Base-by-base conservation (phyloP, 1,139 yeast genomes). In the Suhomyces chickasaworum region DNA sequence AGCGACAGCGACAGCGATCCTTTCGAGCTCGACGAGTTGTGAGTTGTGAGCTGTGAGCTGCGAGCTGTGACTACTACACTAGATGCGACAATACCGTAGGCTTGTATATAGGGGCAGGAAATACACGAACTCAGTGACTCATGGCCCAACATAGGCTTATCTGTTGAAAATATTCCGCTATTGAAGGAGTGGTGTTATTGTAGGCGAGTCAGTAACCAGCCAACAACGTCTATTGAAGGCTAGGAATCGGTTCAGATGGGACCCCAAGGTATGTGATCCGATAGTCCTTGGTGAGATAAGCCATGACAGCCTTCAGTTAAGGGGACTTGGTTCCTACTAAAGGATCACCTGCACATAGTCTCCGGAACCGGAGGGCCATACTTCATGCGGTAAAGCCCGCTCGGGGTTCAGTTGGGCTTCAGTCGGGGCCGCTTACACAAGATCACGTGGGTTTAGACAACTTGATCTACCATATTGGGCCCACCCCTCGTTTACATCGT, bases 1-100 rank as follows among this genome's bases (percentile, higher is more conserved):
- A 22, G 20, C 18, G 20, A 22, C n/a, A 8, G 16, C 22, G 41
- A 47, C 17, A 47, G 39, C 7, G 46, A 44, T n/a, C 39, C 33
- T 6, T 39, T 35, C 5, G 58, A 54, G 16, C 55, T 52, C 30
- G 58, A 55, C 42, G 59, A 55, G 33, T 53, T 55, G 44, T 55
- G 40, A 46, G 29, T 13, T 29, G 32, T 25, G 13, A 25, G 29
- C n/a, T 25, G 29, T 25, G n/a, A 25, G 29, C 22, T 20, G 22
- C 22, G 7, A 20, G 22, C 22, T n/a, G n/a, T n/a, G n/a, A n/a
- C n/a, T n/a, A n/a, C n/a, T n/a, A n/a, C n/a, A n/a, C n/a, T n/a
- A n/a, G n/a, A n/a, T n/a, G n/a, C n/a, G n/a, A n/a, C 13, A 25
- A 25, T 25, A 23, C 13, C 29, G n/a, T 12, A 25, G 29, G 2